Evolutionary conservation across 495 filamentous ascomycete genomes (phyloP).

Genomic region (Xylaria grammica): DNA sequence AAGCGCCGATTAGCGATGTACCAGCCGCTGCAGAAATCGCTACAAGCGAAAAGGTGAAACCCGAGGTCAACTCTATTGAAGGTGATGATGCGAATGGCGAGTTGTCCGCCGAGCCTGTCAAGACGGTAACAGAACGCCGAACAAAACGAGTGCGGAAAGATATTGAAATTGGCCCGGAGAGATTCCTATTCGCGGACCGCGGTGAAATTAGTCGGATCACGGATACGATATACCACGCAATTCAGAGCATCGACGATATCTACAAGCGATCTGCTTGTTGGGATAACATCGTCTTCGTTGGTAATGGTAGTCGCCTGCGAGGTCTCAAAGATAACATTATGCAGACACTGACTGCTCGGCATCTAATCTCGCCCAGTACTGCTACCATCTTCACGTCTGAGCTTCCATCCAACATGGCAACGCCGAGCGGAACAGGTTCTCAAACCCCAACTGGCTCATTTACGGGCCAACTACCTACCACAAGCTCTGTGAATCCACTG

Average conservation of each 20-base stretch:
- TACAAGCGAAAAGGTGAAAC: conserved; percentile 24
- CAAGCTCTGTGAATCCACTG: conserved; percentile 81
- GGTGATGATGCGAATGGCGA: conserved; percentile 21
- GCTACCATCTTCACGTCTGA: conserved; percentile 97
- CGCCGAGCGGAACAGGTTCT: conserved; percentile 86
- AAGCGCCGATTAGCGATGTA: conserved; percentile 48
- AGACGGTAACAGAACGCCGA: conserved; percentile 40
- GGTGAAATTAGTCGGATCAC: conserved; percentile 79
- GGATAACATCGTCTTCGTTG: conserved; percentile 87
- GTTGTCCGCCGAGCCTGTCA: conserved; percentile 13
- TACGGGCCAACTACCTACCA: conserved; percentile 55
- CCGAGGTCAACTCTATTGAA: conserved; percentile 29
- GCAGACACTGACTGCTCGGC: conserved; percentile 76
- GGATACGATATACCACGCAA: conserved; percentile 78
- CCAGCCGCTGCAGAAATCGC: conserved; percentile 34
- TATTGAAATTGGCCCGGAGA: conserved; percentile 84
- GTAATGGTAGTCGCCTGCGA: conserved; percentile 82
- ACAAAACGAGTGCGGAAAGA: conserved; percentile 64
- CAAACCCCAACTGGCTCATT: conserved; percentile 79
- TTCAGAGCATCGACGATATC: conserved; percentile 77
- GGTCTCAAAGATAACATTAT: conserved; percentile 89
- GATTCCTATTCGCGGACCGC: conserved; percentile 79
- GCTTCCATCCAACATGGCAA: conserved; percentile 87
- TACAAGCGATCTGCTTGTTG: conserved; percentile 83
- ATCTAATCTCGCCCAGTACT: conserved; percentile 85